Conservation (phyloP, 2,329 filamentous ascomycete genomes). For the Coniochaeta hoffmannii region DNA sequence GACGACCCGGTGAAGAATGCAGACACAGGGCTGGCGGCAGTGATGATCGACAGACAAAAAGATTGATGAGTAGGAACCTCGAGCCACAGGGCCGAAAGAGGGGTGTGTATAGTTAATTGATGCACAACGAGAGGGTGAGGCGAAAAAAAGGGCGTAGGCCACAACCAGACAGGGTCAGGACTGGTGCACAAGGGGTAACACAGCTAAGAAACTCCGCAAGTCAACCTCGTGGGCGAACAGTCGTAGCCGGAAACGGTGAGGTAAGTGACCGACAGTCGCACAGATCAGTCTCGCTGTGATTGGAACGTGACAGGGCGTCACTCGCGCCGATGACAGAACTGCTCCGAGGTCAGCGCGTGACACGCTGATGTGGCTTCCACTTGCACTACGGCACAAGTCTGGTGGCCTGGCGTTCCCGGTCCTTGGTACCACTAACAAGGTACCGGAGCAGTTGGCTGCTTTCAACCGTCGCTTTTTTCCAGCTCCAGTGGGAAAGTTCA, state of each 20-base stretch:
- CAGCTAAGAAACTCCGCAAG: not conserved
- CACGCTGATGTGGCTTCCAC: not conserved
- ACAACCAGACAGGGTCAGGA: not conserved
- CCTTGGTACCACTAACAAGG: not conserved
- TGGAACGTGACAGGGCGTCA: not conserved
- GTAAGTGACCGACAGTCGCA: not conserved
- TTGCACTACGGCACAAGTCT: not conserved
- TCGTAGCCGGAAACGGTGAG: not conserved
- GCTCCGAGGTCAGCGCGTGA: not conserved
- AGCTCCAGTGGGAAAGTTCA: not conserved
- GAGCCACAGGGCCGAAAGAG: not conserved
- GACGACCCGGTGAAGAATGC: constrained; percentile 8
- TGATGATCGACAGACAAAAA: not conserved
- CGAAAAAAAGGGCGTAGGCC: not conserved
- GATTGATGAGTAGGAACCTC: not conserved
- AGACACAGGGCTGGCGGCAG: constrained; percentile 1
- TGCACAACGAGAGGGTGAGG: not conserved
- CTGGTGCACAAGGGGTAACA: not conserved
- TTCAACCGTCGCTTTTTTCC: not conserved
- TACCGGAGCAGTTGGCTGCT: not conserved
- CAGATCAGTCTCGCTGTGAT: not conserved
- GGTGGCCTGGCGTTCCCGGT: not conserved
- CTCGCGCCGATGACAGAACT: not conserved
- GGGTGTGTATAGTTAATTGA: not conserved
- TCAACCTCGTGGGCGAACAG: not conserved